These are phyloP conservation scores for Trametes elegans DNA, from an alignment of 768 basidiomycete genomes.

Conservation along the genomic window DNA sequence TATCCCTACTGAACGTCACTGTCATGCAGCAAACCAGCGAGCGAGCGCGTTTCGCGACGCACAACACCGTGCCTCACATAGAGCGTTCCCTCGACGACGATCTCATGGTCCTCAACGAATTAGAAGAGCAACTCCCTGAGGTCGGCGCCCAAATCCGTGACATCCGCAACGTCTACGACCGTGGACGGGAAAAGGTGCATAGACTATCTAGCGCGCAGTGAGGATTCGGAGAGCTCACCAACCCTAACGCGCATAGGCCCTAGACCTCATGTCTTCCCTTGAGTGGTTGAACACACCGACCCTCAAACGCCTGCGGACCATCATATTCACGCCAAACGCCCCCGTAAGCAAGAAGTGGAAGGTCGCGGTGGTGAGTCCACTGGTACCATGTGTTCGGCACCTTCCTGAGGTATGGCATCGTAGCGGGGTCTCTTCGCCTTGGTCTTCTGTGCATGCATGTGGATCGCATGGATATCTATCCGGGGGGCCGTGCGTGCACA, in stretches of 20 bases:
- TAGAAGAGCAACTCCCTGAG: slow-evolving; percentile 57
- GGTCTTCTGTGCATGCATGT: slow-evolving; percentile 55
- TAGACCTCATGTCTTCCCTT: slow-evolving; percentile 59
- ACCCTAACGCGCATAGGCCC: too few species aligned
- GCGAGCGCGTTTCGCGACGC: slow-evolving; percentile 57
- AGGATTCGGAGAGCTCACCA: too few species aligned
- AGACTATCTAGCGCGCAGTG: too few species aligned
- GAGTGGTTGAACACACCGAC: slow-evolving; percentile 79
- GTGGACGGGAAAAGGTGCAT: slow-evolving; percentile 63
- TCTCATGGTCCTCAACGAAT: slow-evolving; percentile 51
- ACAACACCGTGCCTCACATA: slow-evolving; percentile 61
- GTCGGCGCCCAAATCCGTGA: slow-evolving; percentile 60
- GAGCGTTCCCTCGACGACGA: slow-evolving; percentile 60
- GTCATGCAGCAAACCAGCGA: slow-evolving; percentile 53
- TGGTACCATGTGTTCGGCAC: background rate
- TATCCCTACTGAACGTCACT: too few species aligned
- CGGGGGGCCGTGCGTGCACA: slow-evolving; percentile 72
- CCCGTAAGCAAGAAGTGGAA: slow-evolving; percentile 78
- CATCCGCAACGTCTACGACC: slow-evolving; percentile 67
- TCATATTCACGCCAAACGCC: slow-evolving; percentile 69
- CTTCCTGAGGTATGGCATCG: background rate
- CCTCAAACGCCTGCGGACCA: slow-evolving; percentile 70
- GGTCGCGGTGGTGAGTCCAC: slow-evolving; percentile 47
- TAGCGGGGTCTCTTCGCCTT: slow-evolving; percentile 48
- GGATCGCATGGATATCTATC: slow-evolving; percentile 59